Conservation (phyloP, 2,329 filamentous ascomycete genomes). For the Fusarium bulbicola region DNA sequence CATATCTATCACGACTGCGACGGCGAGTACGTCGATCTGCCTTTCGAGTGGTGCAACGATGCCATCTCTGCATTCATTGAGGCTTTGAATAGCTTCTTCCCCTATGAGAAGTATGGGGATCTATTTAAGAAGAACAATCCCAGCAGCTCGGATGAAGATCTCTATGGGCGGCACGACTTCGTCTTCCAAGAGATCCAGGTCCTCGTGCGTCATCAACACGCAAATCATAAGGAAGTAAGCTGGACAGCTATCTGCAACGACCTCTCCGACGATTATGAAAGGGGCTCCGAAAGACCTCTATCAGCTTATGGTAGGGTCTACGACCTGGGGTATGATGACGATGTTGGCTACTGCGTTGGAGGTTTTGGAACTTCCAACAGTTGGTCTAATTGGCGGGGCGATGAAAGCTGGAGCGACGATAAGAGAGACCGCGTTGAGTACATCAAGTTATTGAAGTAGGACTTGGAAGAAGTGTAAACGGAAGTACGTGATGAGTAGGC, state of each 20-base stretch:
- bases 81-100: not conserved
- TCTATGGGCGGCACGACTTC: accelerated
- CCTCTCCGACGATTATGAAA: accelerated
- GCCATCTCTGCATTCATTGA: not conserved
- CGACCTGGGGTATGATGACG: not conserved
- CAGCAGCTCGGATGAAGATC: accelerated
- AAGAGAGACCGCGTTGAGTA: accelerated
- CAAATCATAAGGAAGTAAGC: not conserved
- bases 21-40: not conserved
- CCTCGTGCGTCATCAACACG: accelerated
- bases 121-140: not conserved
- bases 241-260: not conserved
- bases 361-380: accelerated
- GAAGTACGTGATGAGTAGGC: not conserved
- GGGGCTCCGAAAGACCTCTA: accelerated
- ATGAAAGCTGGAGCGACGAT: accelerated
- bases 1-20: not conserved
- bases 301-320: not conserved
- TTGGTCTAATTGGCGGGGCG: not conserved
- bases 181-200: accelerated
- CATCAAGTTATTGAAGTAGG: accelerated
- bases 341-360: not conserved
- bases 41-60: accelerated
- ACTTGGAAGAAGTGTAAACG: not conserved
- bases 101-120: not conserved